Conservation (phyloP, 306 rosid genomes). For the Vigna radiata region DNA sequence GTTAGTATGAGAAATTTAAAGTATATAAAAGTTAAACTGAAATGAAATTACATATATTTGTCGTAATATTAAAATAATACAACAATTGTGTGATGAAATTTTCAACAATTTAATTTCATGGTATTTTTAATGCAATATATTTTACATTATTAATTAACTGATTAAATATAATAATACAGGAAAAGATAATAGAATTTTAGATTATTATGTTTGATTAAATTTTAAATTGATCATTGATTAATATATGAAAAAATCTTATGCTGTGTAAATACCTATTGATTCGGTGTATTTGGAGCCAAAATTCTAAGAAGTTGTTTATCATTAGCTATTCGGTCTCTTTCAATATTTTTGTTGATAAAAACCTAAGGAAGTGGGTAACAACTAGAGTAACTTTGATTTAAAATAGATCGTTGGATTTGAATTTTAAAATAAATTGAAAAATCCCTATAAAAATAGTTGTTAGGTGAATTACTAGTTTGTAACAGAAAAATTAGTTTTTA, state of each 20-base stretch:
- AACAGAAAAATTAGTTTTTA: too few species aligned
- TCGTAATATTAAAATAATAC: too few species aligned
- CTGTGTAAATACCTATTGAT: background rate
- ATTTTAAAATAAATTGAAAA: background rate
- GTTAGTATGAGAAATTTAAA: too few species aligned
- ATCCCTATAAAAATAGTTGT: too few species aligned
- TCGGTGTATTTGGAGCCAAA: background rate
- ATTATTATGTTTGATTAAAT: too few species aligned
- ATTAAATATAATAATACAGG: background rate
- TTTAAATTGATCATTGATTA: too few species aligned
- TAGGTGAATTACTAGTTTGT: too few species aligned
- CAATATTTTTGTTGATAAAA: background rate
- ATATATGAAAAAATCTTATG: background rate
- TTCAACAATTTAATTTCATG: background rate
- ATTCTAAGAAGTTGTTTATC: background rate
- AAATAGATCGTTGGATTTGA: background rate
- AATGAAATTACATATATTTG: too few species aligned
- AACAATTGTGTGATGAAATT: too few species aligned
- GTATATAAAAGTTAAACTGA: too few species aligned
- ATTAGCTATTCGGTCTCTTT: background rate
- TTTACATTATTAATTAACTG: background rate
- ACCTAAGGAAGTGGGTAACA: background rate
- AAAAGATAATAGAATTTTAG: too few species aligned
- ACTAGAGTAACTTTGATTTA: background rate
- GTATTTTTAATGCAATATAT: background rate